Percentiles rank a stretch among this genome's conserved stretches.
phyloP scores from a whole-genome alignment of 2,329 filamentous ascomycete species.

The Fusarium domesticum region DNA sequence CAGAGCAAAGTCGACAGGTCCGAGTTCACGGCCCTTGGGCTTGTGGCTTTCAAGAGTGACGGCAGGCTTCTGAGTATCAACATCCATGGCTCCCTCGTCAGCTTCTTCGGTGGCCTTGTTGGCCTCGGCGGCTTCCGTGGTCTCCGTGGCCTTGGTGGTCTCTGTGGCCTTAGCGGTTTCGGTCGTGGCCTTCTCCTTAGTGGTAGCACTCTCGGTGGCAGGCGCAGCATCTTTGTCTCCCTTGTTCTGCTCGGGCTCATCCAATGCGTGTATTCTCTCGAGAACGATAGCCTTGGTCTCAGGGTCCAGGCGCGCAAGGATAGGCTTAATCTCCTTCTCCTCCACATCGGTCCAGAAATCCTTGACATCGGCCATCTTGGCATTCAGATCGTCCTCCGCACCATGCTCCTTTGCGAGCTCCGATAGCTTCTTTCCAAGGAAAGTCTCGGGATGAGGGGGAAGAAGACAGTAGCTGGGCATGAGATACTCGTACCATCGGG shows the following conservation, averaged over 20 bases:
- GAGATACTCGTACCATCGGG: slow-evolving; percentile 94
- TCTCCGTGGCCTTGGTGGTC: slow-evolving; percentile 1
- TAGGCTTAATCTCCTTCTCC: slow-evolving; percentile 73
- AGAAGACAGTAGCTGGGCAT: slow-evolving; percentile 91
- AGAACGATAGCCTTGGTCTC: slow-evolving; percentile 61
- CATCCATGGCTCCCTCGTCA: slow-evolving; percentile 17
- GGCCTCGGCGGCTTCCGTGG: not conserved
- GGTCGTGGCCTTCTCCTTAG: slow-evolving; percentile 25
- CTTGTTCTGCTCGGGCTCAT: slow-evolving; percentile 28
- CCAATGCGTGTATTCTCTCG: slow-evolving; percentile 53
- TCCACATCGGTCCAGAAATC: slow-evolving; percentile 82
- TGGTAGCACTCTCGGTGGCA: slow-evolving; percentile 12
- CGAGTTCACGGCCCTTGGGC: slow-evolving; percentile 42
- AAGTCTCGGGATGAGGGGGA: slow-evolving; percentile 87
- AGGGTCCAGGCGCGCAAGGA: slow-evolving; percentile 60
- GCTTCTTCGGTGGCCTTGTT: slow-evolving; percentile 6
- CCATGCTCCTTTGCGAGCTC: slow-evolving; percentile 72
- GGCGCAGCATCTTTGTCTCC: slow-evolving; percentile 22
- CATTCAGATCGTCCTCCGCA: slow-evolving; percentile 64
- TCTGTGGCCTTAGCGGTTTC: slow-evolving; percentile 8
- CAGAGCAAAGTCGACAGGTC: slow-evolving; percentile 61
- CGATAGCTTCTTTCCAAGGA: slow-evolving; percentile 77
- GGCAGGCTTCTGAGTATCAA: slow-evolving; percentile 22
- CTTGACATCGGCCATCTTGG: slow-evolving; percentile 72
- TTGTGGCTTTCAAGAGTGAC: slow-evolving; percentile 32